Percentiles rank a stretch among this genome's conserved stretches.
Evolutionary conservation across 78 protist genomes (phyloP).

Genomic region (Polysphondylium violaceum): DNA sequence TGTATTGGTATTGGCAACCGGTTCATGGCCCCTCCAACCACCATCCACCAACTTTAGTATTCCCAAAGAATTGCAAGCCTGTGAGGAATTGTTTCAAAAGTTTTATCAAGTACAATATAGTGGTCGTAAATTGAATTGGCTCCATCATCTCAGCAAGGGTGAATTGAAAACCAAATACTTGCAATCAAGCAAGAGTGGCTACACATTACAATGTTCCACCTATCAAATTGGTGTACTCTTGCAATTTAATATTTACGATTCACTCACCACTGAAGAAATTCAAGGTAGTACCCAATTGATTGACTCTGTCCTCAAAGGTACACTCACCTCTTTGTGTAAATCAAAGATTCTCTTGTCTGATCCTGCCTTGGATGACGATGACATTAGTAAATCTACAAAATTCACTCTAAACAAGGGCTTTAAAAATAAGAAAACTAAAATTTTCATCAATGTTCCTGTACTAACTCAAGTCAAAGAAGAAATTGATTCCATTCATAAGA

Average conservation of each 20-base stretch:
- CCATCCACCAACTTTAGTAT: constrained; percentile 73
- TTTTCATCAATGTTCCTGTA: constrained; percentile 86
- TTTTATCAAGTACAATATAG: constrained; percentile 77
- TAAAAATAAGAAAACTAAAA: constrained; percentile 77
- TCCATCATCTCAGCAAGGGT: constrained; percentile 90
- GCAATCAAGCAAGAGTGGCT: constrained; percentile 50
- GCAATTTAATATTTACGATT: constrained; percentile 77
- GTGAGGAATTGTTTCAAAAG: constrained; percentile 78
- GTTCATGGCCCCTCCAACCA: constrained; percentile 91
- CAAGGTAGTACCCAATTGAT: constrained; percentile 75
- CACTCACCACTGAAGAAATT: constrained; percentile 69
- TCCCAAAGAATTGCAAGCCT: constrained; percentile 78
- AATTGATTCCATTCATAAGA: constrained; percentile 82
- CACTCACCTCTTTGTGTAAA: constrained; percentile 67
- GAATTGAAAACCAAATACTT: constrained; percentile 81
- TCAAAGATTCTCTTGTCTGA: constrained; percentile 69
- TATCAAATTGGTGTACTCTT: constrained; percentile 89
- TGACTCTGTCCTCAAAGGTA: constrained; percentile 60
- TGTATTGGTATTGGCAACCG: constrained; percentile 85
- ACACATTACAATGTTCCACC: constrained; percentile 80
- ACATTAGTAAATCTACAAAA: constrained; percentile 61
- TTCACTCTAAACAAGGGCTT: constrained; percentile 72
- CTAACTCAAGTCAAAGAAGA: constrained; percentile 83
- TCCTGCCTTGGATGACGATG: constrained; percentile 61
- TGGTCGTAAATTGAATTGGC: constrained; percentile 92